Evolutionary conservation across 768 basidiomycete genomes (phyloP), one percentile per base, ranked within the genome.

Genomic region (Sarcodon aspratus): DNA sequence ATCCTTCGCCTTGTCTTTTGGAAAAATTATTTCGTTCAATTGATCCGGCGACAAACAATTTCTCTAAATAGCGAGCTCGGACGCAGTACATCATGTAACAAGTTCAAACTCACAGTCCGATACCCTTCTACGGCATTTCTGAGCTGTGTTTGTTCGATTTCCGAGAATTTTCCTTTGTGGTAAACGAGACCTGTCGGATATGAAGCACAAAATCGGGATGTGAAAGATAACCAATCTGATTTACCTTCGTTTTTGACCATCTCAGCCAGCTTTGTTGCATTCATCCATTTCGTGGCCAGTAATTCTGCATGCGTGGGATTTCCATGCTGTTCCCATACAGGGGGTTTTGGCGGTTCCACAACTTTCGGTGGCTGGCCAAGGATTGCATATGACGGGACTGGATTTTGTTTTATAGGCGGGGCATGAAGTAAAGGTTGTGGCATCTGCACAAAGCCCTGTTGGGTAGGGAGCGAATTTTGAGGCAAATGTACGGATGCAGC

Each of bases 81-180:
- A 17, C 40, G 9, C 40, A 42, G 40, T 8, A 42, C 40, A 27
- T 13, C 40, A 38, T 13, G 40, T 8, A 4, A 9, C 13, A 15
- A 8, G 2, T 27, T 31, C 17, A 48, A 15, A 68, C 80, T 44
- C 56, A 85, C 85, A 15, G 62, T 55, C 48, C 74, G 73, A 59
- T 80, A 88, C 8, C 66, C 62, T 49, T 82, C 78, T 34, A 91
- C 79, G 7, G 86, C 87, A 11, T 63, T 61, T 53, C 66, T 72
- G 1, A 90, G 63, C 52, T 81, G 80, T 21, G 78, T 72, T 50
- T 80, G 83, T 58, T 92, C 88, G 37, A 79, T 79, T 0, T 81
- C 76, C 21, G 86, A 88, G 57, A 92, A 92, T 59, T 87, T 90
- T 11, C 88, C 88, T 63, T 89, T 89, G 66, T 83, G 89, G 62